These are phyloP conservation scores for Citrus hindsii DNA, from an alignment of 345 rosid species.

Conservation along the genomic window DNA sequence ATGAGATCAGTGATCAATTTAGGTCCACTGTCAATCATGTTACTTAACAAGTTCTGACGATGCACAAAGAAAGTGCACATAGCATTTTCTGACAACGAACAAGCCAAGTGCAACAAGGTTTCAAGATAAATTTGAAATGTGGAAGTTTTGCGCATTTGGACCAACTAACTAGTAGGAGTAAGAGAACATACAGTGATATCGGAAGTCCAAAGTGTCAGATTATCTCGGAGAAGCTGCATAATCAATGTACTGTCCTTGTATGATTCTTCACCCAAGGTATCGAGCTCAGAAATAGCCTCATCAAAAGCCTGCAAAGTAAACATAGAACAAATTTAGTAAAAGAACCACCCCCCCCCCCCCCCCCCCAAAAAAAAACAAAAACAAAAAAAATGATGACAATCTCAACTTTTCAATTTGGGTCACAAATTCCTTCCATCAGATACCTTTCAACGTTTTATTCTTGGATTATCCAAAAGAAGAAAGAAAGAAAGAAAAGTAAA, in stretches of 20 bases:
- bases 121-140: not conserved
- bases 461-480: not conserved
- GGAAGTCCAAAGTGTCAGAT: conserved; percentile 96
- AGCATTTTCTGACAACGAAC: not conserved
- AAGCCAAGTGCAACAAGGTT: not conserved
- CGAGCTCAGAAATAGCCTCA: conserved; percentile 96
- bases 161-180: not conserved
- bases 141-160: not conserved
- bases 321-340: not conserved
- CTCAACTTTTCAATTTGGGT: not conserved
- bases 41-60: not conserved
- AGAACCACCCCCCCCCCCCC: not conserved
- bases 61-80: no score
- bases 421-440: not conserved
- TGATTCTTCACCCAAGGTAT: conserved; percentile 94
- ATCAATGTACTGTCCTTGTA: conserved; percentile 98
- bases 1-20: not conserved
- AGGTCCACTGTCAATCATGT: not conserved
- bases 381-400: not conserved
- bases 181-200: conserved; percentile 60
- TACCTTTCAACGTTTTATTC: not conserved
- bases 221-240: conserved; percentile 98
- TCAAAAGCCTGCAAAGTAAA: conserved; percentile 70
- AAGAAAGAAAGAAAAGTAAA: not conserved
- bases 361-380: not conserved